phyloP scores from a whole-genome alignment of 352 stramenopile species.

The Phytophthora citrophthora region DNA sequence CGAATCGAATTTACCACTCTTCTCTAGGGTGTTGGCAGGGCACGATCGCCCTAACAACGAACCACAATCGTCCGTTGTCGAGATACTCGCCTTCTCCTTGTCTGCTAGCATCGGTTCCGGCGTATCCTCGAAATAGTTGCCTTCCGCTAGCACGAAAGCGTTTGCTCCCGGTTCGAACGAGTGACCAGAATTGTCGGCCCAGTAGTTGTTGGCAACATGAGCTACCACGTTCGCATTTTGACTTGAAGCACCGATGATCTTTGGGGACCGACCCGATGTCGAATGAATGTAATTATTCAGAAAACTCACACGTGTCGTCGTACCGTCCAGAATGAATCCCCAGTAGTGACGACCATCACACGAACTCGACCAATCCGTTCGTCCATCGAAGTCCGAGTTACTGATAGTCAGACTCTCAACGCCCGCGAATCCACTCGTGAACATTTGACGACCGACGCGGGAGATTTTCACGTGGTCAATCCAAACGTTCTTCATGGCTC shows the following conservation, averaged over 20 bases:
- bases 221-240: conserved; percentile 30
- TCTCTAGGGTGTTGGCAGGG: conserved; percentile 10
- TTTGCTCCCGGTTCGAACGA: conserved; percentile 32
- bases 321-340: conserved; percentile 35
- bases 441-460: conserved; percentile 45
- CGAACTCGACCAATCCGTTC: conserved; percentile 40
- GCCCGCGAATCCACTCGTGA: conserved; percentile 40
- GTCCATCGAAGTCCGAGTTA: conserved; percentile 57
- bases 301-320: conserved; percentile 29
- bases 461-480: conserved; percentile 56
- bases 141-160: conserved; percentile 38
- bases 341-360: conserved; percentile 63
- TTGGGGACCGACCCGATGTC: conserved; percentile 41
- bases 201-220: conserved; percentile 54
- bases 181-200: conserved; percentile 45
- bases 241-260: conserved; percentile 24
- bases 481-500: conserved; percentile 37
- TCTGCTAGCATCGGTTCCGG: conserved; percentile 15
- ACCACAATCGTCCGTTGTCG: conserved; percentile 17
- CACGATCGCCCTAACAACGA: conserved; percentile 13
- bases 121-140: conserved; percentile 50
- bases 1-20: conserved; percentile 20
- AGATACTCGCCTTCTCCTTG: conserved; percentile 5
- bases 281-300: conserved; percentile 48
- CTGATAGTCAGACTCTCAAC: conserved; percentile 52